phyloP scores from a whole-genome alignment of 768 basidiomycete species.

The Leucocoprinus leucothites region DNA sequence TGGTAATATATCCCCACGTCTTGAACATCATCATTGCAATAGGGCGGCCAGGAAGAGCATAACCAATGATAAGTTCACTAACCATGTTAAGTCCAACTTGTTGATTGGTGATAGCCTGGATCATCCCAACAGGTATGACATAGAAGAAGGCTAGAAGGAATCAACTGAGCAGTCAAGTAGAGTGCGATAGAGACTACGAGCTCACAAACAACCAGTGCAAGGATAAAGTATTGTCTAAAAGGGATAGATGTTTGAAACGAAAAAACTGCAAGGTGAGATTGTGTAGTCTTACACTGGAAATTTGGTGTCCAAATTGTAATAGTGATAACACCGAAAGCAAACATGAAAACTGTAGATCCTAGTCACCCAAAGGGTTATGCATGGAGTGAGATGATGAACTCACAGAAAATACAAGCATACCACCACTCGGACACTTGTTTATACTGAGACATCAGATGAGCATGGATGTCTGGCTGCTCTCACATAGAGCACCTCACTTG shows the following conservation, averaged over 20 bases:
- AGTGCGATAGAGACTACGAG: constrained; percentile 25
- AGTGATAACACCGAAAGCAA: constrained; percentile 57
- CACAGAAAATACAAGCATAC: constrained; percentile 59
- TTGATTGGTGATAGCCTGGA: constrained; percentile 73
- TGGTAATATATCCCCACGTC: constrained; percentile 49
- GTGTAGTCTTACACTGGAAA: constrained; percentile 33
- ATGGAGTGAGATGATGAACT: too few species aligned
- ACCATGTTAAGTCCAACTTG: constrained; percentile 63
- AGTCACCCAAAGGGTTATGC: too few species aligned
- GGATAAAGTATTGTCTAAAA: constrained; percentile 26
- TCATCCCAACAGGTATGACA: constrained; percentile 62
- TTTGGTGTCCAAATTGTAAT: constrained; percentile 57
- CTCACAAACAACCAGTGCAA: constrained; percentile 58
- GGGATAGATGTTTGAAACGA: too few species aligned
- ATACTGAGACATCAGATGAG: constrained; percentile 73
- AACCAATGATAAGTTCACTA: constrained; percentile 59
- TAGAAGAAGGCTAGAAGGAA: constrained; percentile 45
- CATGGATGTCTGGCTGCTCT: constrained; percentile 82
- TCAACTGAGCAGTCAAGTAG: constrained; percentile 16
- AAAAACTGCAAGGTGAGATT: too few species aligned
- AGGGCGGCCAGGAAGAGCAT: constrained; percentile 66
- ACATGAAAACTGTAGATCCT: constrained; percentile 40
- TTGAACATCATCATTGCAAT: constrained; percentile 75
- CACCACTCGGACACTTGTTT: constrained; percentile 79
- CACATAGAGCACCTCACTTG: constrained; percentile 64